Evolutionary conservation across 495 filamentous ascomycete genomes (phyloP).

Genomic region (Bryoglossum gracile): DNA sequence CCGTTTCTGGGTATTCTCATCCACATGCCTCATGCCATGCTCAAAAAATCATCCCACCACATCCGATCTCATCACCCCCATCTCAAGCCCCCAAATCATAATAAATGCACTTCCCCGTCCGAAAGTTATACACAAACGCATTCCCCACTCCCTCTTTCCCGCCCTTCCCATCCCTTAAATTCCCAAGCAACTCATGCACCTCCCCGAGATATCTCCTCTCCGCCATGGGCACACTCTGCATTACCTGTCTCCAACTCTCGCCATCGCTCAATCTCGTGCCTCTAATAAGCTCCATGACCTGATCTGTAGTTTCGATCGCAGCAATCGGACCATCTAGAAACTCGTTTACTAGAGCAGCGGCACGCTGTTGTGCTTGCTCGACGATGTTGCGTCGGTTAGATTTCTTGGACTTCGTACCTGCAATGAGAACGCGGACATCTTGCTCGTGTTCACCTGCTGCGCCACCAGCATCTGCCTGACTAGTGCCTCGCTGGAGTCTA

Average conservation of each 20-base stretch:
- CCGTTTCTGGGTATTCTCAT: too few relatives aligned
- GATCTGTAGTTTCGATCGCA: constrained; percentile 83
- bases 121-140: constrained; percentile 76
- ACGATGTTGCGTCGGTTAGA: constrained; percentile 78
- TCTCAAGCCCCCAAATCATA: constrained; percentile 57
- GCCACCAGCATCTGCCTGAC: constrained; percentile 34
- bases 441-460: constrained; percentile 45
- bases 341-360: constrained; percentile 53
- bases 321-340: constrained; percentile 71
- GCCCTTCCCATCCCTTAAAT: constrained; percentile 54
- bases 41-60: too few relatives aligned
- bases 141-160: constrained; percentile 46
- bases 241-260: constrained; percentile 78
- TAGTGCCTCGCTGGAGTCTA: constrained; percentile 30
- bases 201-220: constrained; percentile 86
- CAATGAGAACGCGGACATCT: constrained; percentile 75
- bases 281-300: constrained; percentile 72
- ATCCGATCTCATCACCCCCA: not conserved
- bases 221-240: constrained; percentile 65
- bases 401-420: constrained; percentile 81
- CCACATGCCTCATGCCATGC: too few relatives aligned
- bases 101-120: constrained; percentile 66
- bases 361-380: constrained; percentile 63
- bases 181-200: constrained; percentile 68
- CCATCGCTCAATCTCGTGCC: constrained; percentile 69